Percentiles rank a stretch among this genome's conserved stretches.
phyloP scores from a whole-genome alignment of 2,329 filamentous ascomycete genomes.

The Fusarium anguioides region DNA sequence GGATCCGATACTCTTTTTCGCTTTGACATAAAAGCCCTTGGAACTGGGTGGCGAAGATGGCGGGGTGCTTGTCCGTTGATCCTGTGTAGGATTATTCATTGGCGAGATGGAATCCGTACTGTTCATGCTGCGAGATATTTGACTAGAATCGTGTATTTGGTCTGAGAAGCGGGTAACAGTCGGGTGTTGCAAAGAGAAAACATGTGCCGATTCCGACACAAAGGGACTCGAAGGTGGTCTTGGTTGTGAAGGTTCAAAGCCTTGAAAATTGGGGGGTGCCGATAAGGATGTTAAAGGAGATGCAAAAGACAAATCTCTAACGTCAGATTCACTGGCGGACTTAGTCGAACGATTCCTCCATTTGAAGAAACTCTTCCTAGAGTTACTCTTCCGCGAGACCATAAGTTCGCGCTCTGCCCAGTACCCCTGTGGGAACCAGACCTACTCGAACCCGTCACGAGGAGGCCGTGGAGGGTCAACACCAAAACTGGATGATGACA shows the following conservation, averaged over 20 bases:
- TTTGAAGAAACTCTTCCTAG: conserved; percentile 53
- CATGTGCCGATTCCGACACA: conserved; percentile 60
- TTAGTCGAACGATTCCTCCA: conserved; percentile 55
- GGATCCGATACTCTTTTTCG: conserved; percentile 41
- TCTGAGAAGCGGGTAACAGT: conserved; percentile 14
- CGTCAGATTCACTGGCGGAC: conserved; percentile 50
- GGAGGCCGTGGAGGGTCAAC: conserved; percentile 67
- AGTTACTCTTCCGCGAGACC: conserved; percentile 48
- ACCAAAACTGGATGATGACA: conserved; percentile 40
- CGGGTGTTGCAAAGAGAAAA: conserved; percentile 58
- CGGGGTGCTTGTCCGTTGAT: neutral
- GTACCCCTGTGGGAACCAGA: conserved; percentile 71
- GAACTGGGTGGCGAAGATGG: conserved; percentile 3
- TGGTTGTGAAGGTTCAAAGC: conserved; percentile 18
- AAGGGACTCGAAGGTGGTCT: conserved; percentile 54
- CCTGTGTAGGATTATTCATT: neutral
- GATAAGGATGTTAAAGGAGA: conserved; percentile 45
- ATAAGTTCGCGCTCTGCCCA: conserved; percentile 67
- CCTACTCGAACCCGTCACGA: conserved; percentile 67
- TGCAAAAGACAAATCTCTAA: conserved; percentile 30
- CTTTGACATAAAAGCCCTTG: conserved; percentile 30
- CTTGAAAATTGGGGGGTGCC: conserved; percentile 14
- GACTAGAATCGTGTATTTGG: conserved; percentile 9
- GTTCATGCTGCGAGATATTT: neutral
- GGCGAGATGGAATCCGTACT: conserved; percentile 24